Evolutionary conservation across 176 grass and related monocot genomes (phyloP).

Genomic region (Raddia distichophylla): DNA sequence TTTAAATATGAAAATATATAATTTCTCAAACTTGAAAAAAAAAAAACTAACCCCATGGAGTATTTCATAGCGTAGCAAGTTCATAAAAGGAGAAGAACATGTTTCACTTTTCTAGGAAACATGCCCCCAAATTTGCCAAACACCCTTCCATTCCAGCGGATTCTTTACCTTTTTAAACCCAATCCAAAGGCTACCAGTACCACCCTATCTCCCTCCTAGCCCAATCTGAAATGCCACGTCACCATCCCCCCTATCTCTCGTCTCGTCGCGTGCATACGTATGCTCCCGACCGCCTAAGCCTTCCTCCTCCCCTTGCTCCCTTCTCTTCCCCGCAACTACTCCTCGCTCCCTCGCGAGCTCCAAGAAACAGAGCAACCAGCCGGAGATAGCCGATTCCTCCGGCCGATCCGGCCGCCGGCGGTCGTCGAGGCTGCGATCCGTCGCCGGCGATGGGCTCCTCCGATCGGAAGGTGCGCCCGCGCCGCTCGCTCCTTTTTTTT

Average conservation of each 20-base stretch:
- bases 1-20: neutral
- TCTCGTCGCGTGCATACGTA: neutral
- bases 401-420: neutral
- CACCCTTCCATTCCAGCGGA: neutral
- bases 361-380: conserved; percentile 14
- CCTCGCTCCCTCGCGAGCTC: conserved; percentile 47
- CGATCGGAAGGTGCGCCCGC: conserved; percentile 51
- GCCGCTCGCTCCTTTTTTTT: too few relatives aligned
- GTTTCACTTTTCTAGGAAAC: neutral
- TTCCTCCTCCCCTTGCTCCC: neutral
- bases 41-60: neutral
- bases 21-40: neutral
- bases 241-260: neutral
- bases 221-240: conserved; percentile 39
- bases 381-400: neutral
- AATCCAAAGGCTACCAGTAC: neutral
- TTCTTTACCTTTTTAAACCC: neutral
- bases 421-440: conserved; percentile 4
- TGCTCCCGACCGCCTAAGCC: too few relatives aligned
- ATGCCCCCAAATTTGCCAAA: neutral
- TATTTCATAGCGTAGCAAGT: neutral
- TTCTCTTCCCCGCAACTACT: conserved; percentile 28
- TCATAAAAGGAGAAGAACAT: neutral
- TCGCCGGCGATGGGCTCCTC: conserved; percentile 52
- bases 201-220: conserved; percentile 4